Evolutionary conservation across 2,329 filamentous ascomycete genomes (phyloP).

Genomic region (Talaromyces verruculosus): DNA sequence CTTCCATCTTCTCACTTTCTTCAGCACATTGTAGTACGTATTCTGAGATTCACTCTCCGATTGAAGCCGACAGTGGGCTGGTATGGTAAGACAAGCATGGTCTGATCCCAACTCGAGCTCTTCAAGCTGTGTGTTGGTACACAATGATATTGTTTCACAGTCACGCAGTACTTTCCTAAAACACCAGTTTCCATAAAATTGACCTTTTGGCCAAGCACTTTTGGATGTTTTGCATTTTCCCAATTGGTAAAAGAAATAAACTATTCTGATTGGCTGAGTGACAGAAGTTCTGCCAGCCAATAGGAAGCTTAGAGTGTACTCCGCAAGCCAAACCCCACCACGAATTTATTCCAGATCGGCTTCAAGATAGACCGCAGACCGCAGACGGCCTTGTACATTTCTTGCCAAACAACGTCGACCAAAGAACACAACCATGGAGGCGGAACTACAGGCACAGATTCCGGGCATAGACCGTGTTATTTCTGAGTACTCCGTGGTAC

Average conservation of each 20-base stretch:
- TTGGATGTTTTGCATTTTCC: neutral
- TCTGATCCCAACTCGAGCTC: neutral
- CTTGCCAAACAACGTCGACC: neutral
- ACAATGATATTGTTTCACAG: neutral
- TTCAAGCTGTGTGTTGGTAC: neutral
- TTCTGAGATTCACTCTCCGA: neutral
- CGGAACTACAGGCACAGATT: constrained; percentile 79
- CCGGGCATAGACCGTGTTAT: constrained; percentile 85
- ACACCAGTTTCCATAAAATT: neutral
- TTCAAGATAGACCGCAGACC: too few relatives aligned
- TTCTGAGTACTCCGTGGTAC: constrained; percentile 79
- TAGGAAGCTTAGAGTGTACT: constrained; percentile 6
- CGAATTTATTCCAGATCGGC: constrained; percentile 11
- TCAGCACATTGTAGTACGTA: neutral
- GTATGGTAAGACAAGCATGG: neutral
- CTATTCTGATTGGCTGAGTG: constrained; percentile 5
- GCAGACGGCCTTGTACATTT: neutral
- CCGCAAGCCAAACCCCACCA: constrained; percentile 13
- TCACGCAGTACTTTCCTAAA: neutral
- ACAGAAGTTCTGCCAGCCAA: neutral
- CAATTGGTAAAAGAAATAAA: neutral
- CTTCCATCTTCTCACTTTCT: neutral
- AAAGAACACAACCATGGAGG: constrained; percentile 59
- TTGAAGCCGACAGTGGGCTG: neutral
- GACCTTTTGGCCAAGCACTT: neutral